Evolutionary conservation across 148 eudicot species (phyloP), one percentile per base, ranked within the genome.

Genomic region (Camellia lanceoleosa): DNA sequence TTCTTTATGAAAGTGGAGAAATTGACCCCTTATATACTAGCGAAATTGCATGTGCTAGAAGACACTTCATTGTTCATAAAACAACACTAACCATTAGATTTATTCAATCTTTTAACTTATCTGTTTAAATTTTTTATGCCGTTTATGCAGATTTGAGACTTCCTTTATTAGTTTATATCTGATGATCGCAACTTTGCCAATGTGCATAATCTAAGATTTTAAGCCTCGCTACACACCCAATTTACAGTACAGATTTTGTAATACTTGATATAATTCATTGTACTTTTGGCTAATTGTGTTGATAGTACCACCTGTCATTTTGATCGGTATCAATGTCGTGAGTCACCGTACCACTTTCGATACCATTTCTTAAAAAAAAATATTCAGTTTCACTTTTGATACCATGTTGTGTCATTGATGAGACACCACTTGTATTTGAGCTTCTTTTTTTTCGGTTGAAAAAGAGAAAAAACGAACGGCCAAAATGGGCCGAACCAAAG

Each of bases 1-100:
- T 67, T 76, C 85, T 85, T 85, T 82, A 76, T 85, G 58, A 75
- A 79, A 82, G 78, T 41, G 13, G 73, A 73, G 68, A 74, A 61
- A 56, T 78, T 79, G 80, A 70, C 66, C 73, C 54, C 49, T 43
- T 38, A 11, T 23, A 52, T 69, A 42, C 16, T 52, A 62, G 18
- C 16, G 38, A 30, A 30, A 30, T 30, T 30, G 38, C 38, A 1
- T 1, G 38, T 30, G 38, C 1, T 1, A 30, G 38, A 30, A 30
- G 38, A 30, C 38, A 30, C 38, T 30, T 30, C 38, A 30, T 30
- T 30, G 38, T 30, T 30, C 38, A 30, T 30, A 30, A 30, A 30
- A 30, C 38, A 30, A 30, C 38, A 30, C 38, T 30, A 1, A 30
- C 38, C 38, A 30, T 30, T 30, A 30, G 38, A 30, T 30, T 30